phyloP scores from a whole-genome alignment of 768 basidiomycete genomes.

The Mycena capillaripes region DNA sequence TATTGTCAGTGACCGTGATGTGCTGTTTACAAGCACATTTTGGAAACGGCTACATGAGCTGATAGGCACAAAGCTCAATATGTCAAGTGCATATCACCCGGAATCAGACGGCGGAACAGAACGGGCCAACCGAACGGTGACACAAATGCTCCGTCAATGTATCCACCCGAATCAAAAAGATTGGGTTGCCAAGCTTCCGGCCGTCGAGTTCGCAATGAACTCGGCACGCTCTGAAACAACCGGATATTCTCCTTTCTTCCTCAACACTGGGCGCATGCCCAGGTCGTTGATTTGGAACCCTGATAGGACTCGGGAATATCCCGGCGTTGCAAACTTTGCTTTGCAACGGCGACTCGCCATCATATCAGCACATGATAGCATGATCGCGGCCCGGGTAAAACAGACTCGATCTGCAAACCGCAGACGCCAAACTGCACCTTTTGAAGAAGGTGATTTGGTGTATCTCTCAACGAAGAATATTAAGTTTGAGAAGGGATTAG shows the following conservation, averaged over 20 bases:
- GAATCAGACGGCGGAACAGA: constrained; percentile 1
- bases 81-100: constrained; percentile 8
- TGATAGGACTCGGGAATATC: background rate
- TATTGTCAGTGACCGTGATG: constrained; percentile 6
- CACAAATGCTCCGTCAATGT: constrained; percentile 9
- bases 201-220: constrained; percentile 4
- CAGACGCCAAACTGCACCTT: constrained; percentile 18
- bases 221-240: constrained; percentile 2
- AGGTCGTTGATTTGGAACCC: constrained; percentile 34
- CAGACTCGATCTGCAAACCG: constrained; percentile 43
- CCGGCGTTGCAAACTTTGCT: constrained; percentile 1
- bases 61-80: background rate
- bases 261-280: constrained; percentile 38
- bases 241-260: constrained; percentile 7
- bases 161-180: constrained; percentile 8
- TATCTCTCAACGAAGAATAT: constrained; percentile 49
- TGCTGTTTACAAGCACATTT: background rate
- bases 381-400: constrained; percentile 40
- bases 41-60: constrained; percentile 9
- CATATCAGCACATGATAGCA: constrained; percentile 43
- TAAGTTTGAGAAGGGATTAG: constrained; percentile 40
- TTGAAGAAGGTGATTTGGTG: background rate
- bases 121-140: constrained; percentile 7
- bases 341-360: constrained; percentile 32
- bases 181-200: constrained; percentile 3